A percentile compares a stretch with the other conserved stretches of the same genome.
Conservation (phyloP, 352 stramenopile species). For the Pythium dissotocum region DNA sequence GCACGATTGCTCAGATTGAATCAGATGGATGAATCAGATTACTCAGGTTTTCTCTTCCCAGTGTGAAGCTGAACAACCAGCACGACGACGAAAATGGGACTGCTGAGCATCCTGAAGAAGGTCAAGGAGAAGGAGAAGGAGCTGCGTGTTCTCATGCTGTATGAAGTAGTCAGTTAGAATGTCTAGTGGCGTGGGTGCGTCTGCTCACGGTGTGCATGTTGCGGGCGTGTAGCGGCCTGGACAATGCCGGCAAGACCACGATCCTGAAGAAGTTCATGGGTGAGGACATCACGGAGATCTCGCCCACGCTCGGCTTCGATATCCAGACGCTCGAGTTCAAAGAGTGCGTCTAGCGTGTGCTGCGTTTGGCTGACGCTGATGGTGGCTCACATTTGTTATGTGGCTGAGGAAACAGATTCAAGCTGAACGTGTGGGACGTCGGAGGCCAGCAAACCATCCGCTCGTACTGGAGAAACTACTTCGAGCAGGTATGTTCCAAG, state of each 20-base stretch:
- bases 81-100: slow-evolving; percentile 58
- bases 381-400: background rate
- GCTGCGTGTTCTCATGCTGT: slow-evolving; percentile 98
- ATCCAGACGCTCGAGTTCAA: slow-evolving; percentile 99
- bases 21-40: slow-evolving; percentile 18
- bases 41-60: slow-evolving; percentile 4
- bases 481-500: slow-evolving; percentile 73
- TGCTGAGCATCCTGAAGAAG: slow-evolving; percentile 95
- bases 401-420: slow-evolving; percentile 35
- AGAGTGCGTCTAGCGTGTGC: slow-evolving; percentile 36
- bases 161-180: slow-evolving; percentile 11
- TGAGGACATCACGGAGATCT: slow-evolving; percentile 96
- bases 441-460: slow-evolving; percentile 97
- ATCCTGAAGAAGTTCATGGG: slow-evolving; percentile 98
- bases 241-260: slow-evolving; percentile 99
- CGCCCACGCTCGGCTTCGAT: slow-evolving; percentile 98
- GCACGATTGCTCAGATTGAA: slow-evolving; percentile 1
- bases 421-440: slow-evolving; percentile 94
- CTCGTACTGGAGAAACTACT: slow-evolving; percentile 99
- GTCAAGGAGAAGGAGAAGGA: slow-evolving; percentile 99
- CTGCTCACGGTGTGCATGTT: background rate
- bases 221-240: slow-evolving; percentile 84
- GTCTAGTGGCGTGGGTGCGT: background rate
- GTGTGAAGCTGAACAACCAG: slow-evolving; percentile 1
- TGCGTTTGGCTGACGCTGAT: no score